A percentile compares a stretch with the other conserved stretches of the same genome.
These are phyloP conservation scores for Dioscorea zingiberensis DNA, from an alignment of 106 monocot genomes.

Conservation along the genomic window DNA sequence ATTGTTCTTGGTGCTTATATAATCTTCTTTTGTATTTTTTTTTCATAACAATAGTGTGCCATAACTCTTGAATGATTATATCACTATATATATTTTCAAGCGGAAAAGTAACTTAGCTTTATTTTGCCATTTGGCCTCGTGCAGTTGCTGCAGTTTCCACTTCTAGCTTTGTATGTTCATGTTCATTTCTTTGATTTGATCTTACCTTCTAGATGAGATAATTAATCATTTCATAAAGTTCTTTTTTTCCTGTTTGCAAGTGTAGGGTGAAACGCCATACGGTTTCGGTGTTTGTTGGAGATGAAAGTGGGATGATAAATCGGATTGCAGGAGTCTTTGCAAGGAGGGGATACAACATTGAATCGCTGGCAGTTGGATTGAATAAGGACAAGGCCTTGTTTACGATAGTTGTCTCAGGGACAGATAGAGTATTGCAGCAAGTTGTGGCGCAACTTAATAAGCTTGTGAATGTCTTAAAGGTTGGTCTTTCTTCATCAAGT, in stretches of 20 bases:
- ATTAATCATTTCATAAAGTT: background rate
- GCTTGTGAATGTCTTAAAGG: constrained; percentile 82
- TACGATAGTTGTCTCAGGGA: constrained; percentile 85
- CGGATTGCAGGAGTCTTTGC: constrained; percentile 91
- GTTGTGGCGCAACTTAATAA: constrained; percentile 88
- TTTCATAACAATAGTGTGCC: background rate
- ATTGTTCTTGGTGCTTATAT: no score
- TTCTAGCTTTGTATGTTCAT: background rate
- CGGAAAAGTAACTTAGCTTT: background rate
- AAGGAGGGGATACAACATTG: constrained; percentile 94
- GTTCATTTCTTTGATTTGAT: background rate
- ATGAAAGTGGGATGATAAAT: constrained; percentile 93
- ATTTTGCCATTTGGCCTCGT: no score
- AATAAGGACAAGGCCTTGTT: constrained; percentile 86
- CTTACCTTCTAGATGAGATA: background rate
- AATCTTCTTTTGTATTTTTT: background rate
- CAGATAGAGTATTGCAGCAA: constrained; percentile 64
- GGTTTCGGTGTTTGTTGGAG: constrained; percentile 88
- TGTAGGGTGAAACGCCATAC: constrained; percentile 71
- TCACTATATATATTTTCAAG: background rate
- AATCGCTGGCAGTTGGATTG: constrained; percentile 87
- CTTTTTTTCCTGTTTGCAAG: background rate
- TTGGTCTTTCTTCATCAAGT: constrained; percentile 9
- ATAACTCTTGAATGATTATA: background rate
- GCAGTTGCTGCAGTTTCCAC: background rate